These are phyloP conservation scores for Debaryomycetaceae sp. DNA, from an alignment of 1,139 yeast species.

Conservation along the genomic window DNA sequence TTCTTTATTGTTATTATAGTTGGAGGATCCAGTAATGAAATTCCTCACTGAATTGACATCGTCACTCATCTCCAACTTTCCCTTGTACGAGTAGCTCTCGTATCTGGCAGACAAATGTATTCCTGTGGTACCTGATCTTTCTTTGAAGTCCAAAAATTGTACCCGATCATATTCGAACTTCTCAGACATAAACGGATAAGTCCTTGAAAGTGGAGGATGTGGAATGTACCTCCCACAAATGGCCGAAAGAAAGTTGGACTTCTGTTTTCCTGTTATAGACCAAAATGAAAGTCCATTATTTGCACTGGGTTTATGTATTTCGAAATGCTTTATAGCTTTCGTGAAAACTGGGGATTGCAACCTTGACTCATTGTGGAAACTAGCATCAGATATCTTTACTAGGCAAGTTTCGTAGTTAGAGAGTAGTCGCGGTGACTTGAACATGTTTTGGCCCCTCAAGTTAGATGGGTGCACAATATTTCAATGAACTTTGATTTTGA, in stretches of 20 bases:
- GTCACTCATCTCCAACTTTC: constrained; percentile 51
- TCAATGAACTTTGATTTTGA: too few species aligned
- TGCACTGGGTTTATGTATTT: constrained; percentile 16
- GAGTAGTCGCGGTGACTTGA: neutral
- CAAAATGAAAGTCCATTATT: constrained; percentile 20
- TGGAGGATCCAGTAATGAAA: constrained; percentile 49
- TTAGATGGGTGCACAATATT: too few species aligned
- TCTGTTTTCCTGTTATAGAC: constrained; percentile 36
- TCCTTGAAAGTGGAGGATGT: constrained; percentile 51
- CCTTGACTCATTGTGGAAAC: constrained; percentile 9
- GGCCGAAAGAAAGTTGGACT: constrained; percentile 30
- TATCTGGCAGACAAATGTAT: constrained; percentile 87
- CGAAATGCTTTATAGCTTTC: constrained; percentile 25
- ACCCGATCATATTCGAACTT: constrained; percentile 20
- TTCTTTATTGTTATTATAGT: constrained; percentile 34
- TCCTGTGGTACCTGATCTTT: constrained; percentile 50
- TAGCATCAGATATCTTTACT: constrained; percentile 5
- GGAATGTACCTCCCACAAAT: constrained; percentile 41
- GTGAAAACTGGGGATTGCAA: constrained; percentile 13
- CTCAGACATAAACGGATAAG: constrained; percentile 49
- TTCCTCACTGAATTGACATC: constrained; percentile 72
- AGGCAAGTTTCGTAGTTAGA: neutral
- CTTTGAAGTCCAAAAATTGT: constrained; percentile 58
- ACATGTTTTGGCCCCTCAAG: neutral
- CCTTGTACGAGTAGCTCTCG: constrained; percentile 69